These are phyloP conservation scores for Vairimorpha necatrix DNA, from an alignment of 371 early-diverging fungal genomes.

Conservation along the genomic window DNA sequence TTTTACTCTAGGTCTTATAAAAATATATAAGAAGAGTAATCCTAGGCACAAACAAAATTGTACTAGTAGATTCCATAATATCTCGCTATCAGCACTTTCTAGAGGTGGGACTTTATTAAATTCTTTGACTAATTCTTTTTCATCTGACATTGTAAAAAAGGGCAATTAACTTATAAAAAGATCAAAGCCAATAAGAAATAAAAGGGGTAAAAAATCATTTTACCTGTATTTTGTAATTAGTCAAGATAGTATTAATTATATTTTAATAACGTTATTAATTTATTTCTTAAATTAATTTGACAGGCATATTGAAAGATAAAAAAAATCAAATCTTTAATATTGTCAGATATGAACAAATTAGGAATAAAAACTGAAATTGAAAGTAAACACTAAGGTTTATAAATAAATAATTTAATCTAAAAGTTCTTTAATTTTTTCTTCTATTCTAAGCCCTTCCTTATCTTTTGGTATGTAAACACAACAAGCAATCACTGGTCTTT, in stretches of 20 bases:
- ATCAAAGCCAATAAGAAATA: neutral
- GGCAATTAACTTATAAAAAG: too few relatives aligned
- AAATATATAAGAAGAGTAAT: conserved; percentile 50
- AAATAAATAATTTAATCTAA: neutral
- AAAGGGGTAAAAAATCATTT: too few relatives aligned
- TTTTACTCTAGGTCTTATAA: conserved; percentile 55
- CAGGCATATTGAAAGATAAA: too few relatives aligned
- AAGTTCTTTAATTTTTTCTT: conserved; percentile 38
- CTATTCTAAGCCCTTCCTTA: conserved; percentile 20
- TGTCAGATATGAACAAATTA: too few relatives aligned
- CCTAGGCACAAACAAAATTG: conserved; percentile 39
- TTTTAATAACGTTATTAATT: too few relatives aligned
- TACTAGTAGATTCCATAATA: conserved; percentile 49
- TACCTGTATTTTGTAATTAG: too few relatives aligned
- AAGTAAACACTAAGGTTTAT: too few relatives aligned
- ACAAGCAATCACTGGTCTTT: conserved; percentile 79
- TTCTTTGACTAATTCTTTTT: neutral
- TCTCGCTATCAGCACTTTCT: conserved; percentile 46
- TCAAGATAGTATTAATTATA: too few relatives aligned
- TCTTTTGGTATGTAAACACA: conserved; percentile 51
- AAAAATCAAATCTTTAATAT: too few relatives aligned
- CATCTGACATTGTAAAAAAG: neutral
- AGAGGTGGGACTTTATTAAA: conserved; percentile 11
- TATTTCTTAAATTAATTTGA: too few relatives aligned
- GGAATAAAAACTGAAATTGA: too few relatives aligned